Evolutionary conservation across 1,139 yeast genomes (phyloP).

Genomic region (Candida tetrigidarum): DNA sequence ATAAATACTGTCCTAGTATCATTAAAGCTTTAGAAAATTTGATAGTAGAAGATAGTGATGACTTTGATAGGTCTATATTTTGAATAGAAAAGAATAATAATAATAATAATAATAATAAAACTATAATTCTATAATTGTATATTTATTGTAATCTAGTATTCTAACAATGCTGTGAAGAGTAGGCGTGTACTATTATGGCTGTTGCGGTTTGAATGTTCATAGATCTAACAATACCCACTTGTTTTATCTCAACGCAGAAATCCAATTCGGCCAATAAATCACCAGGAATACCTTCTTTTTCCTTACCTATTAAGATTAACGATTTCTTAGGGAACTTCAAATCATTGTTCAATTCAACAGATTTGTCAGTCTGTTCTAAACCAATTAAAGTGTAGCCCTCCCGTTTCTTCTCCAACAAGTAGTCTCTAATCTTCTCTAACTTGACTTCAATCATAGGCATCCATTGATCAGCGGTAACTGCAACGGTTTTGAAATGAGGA

Average conservation of each 20-base stretch:
- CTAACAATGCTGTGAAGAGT: constrained; percentile 72
- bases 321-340: constrained; percentile 80
- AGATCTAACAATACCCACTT: constrained; percentile 87
- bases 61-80: constrained; percentile 21
- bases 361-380: constrained; percentile 89
- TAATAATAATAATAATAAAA: no score
- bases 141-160: neutral
- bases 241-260: constrained; percentile 88
- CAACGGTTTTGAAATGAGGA: constrained; percentile 80
- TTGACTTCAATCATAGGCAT: constrained; percentile 91
- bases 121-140: constrained; percentile 11
- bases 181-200: constrained; percentile 91
- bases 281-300: constrained; percentile 92
- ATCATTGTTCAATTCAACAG: constrained; percentile 65
- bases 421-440: constrained; percentile 55
- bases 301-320: constrained; percentile 78
- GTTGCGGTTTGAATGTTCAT: constrained; percentile 98
- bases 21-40: constrained; percentile 44
- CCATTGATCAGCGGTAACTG: constrained; percentile 95
- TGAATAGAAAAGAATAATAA: no score
- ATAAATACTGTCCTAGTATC: constrained; percentile 39
- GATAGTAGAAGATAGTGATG: constrained; percentile 41
- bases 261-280: constrained; percentile 81
- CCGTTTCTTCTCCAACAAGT: constrained; percentile 62
- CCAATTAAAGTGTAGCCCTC: constrained; percentile 91